phyloP scores from a whole-genome alignment of 495 filamentous ascomycete species.

The Podospora sp. region DNA sequence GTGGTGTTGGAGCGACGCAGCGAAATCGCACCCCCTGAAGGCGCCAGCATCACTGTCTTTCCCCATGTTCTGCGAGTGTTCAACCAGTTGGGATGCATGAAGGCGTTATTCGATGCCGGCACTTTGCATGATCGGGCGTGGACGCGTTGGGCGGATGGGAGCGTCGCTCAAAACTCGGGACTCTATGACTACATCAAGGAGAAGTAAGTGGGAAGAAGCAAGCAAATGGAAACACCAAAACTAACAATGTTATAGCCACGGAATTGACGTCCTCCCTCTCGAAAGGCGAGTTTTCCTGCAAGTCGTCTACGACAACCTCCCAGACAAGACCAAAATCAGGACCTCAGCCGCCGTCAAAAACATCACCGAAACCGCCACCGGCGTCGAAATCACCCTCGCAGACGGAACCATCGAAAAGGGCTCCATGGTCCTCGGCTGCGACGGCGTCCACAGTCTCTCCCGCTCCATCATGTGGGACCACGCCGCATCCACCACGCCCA shows the following conservation, averaged over 20 bases:
- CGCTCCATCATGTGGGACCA: neutral
- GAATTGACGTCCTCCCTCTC: neutral
- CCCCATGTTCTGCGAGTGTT: constrained; percentile 26
- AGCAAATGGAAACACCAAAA: no score
- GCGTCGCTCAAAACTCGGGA: neutral
- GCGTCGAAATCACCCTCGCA: neutral
- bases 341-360: neutral
- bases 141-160: constrained; percentile 1
- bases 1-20: constrained; percentile 39
- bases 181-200: constrained; percentile 1
- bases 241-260: neutral
- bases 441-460: neutral
- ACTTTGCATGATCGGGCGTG: neutral
- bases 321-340: neutral
- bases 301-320: neutral
- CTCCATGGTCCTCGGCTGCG: neutral
- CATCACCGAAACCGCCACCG: neutral
- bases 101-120: neutral
- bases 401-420: neutral
- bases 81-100: constrained; percentile 10
- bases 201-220: neutral
- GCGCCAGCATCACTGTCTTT: constrained; percentile 27
- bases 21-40: constrained; percentile 32
- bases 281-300: neutral
- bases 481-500: neutral